These are phyloP conservation scores for Coix lacrymajobi DNA, from an alignment of 176 grass and related monocot species.

Conservation along the genomic window DNA sequence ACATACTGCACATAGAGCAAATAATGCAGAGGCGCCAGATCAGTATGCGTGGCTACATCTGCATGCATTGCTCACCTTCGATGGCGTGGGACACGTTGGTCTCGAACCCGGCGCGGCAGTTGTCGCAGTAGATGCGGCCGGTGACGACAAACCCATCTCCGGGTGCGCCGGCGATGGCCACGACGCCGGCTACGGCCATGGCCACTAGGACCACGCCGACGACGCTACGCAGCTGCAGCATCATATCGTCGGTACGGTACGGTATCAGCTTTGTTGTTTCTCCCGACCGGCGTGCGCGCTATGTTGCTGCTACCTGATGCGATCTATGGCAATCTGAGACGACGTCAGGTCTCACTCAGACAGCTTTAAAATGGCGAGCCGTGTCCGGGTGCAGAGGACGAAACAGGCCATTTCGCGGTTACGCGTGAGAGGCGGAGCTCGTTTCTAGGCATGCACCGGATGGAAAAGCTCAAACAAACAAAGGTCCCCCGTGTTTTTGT, in stretches of 20 bases:
- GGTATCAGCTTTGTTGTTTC: not conserved
- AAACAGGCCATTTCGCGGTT: not conserved
- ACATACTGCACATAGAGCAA: no score
- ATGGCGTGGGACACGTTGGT: constrained; percentile 38
- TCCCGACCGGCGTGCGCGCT: not conserved
- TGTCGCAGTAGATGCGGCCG: constrained; percentile 63
- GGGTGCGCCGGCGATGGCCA: not conserved
- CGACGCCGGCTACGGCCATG: not conserved
- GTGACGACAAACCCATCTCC: constrained; percentile 16
- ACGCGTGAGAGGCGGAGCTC: not conserved
- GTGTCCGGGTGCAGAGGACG: not conserved
- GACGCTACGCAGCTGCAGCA: not conserved
- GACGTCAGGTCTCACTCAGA: not conserved
- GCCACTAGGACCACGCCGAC: not conserved
- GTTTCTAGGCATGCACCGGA: not conserved
- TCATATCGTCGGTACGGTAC: not conserved
- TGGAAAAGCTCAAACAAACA: not conserved
- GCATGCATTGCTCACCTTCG: not conserved
- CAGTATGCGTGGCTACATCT: not conserved
- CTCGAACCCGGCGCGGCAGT: constrained; percentile 61
- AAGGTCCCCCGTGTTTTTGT: not conserved
- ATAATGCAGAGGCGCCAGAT: not conserved
- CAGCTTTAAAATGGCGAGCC: not conserved
- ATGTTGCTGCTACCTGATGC: not conserved
- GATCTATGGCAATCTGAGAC: not conserved